Conservation (phyloP, 1,284 basidiomycete genomes). For the Ustilago shanxiensis region DNA sequence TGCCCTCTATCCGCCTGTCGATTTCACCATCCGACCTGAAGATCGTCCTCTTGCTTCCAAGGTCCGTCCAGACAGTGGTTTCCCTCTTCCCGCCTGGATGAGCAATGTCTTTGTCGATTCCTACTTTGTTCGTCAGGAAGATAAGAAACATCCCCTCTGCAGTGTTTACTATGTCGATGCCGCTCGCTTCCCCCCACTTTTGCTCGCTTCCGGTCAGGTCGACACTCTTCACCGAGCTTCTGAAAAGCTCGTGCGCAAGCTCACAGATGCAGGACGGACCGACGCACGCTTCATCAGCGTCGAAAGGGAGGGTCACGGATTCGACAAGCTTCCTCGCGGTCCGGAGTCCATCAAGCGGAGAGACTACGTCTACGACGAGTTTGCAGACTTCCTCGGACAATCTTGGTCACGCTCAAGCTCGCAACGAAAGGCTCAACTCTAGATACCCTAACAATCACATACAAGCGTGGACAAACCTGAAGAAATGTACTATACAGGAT, state of each 20-base stretch:
- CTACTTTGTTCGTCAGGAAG: constrained; percentile 47
- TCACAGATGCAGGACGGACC: constrained; percentile 39
- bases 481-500: background rate
- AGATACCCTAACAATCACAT: background rate
- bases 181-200: constrained; percentile 42
- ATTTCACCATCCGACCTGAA: constrained; percentile 47
- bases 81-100: constrained; percentile 47
- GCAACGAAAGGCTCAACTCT: constrained; percentile 16
- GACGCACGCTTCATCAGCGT: constrained; percentile 50
- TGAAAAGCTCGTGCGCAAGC: constrained; percentile 44
- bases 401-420: constrained; percentile 12
- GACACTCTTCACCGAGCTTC: constrained; percentile 59
- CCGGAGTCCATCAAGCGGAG: constrained; percentile 42
- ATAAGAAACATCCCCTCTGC: constrained; percentile 45
- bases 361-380: constrained; percentile 34
- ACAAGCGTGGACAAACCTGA: no score
- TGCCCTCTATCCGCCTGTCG: constrained; percentile 48
- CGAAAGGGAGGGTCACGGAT: constrained; percentile 60
- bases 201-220: constrained; percentile 52
- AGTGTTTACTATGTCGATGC: constrained; percentile 42
- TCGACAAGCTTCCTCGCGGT: constrained; percentile 57
- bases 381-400: constrained; percentile 64
- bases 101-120: constrained; percentile 48
- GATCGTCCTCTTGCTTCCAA: constrained; percentile 21
- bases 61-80: constrained; percentile 40